Percentiles rank a stretch among this genome's conserved stretches.
Evolutionary conservation across 2,329 filamentous ascomycete species (phyloP).

Genomic region (Apiospora arundinis): DNA sequence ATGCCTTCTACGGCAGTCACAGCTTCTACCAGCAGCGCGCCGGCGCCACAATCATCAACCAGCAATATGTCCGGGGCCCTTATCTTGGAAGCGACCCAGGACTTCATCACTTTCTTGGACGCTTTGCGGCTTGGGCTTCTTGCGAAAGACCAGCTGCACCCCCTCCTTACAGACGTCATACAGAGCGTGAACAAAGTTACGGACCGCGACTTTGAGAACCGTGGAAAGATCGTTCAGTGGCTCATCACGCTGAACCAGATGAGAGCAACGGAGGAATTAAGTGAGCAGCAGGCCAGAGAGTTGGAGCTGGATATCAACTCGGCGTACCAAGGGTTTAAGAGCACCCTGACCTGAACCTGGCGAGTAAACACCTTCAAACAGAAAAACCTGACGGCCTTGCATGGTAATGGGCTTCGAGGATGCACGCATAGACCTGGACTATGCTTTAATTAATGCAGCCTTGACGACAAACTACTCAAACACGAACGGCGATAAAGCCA

Average conservation of each 20-base stretch:
- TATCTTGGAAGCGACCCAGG: constrained; percentile 91
- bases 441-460: background rate
- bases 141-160: constrained; percentile 96
- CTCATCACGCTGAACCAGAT: constrained; percentile 97
- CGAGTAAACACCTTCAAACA: background rate
- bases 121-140: constrained; percentile 90
- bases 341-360: constrained; percentile 43
- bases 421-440: background rate
- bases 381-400: background rate
- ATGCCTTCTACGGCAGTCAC: constrained; percentile 83
- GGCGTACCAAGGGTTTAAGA: constrained; percentile 93
- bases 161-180: constrained; percentile 91
- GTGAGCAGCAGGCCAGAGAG: constrained; percentile 85
- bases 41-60: constrained; percentile 49
- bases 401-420: background rate
- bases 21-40: constrained; percentile 51
- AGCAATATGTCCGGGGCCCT: constrained; percentile 64
- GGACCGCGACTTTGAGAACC: constrained; percentile 90
- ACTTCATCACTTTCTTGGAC: constrained; percentile 98
- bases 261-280: constrained; percentile 91
- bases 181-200: constrained; percentile 98
- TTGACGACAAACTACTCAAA: background rate
- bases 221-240: constrained; percentile 98
- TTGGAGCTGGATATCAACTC: constrained; percentile 92
- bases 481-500: background rate